These are phyloP conservation scores for Tylopilus sp. DNA, from an alignment of 768 basidiomycete species.

Conservation along the genomic window DNA sequence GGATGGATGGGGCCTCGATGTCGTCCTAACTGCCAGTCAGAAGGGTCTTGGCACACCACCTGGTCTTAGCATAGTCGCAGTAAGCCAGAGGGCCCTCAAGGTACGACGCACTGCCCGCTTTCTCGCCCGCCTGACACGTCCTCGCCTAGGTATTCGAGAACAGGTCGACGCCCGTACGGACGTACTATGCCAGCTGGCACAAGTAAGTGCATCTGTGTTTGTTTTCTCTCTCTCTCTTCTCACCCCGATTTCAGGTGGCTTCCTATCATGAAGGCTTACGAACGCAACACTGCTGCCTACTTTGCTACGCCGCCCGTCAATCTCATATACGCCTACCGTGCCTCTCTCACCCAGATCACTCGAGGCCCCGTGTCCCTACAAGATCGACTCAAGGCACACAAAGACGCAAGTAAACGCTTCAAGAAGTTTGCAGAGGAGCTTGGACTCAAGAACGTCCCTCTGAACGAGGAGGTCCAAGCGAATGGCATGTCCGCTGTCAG, in stretches of 20 bases:
- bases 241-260: conserved; percentile 57
- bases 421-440: conserved; percentile 62
- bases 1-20: conserved; percentile 91
- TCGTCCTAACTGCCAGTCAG: conserved; percentile 82
- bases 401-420: conserved; percentile 60
- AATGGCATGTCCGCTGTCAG: conserved; percentile 93
- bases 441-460: conserved; percentile 73
- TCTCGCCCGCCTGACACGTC: not conserved
- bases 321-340: conserved; percentile 86
- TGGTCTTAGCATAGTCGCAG: conserved; percentile 83
- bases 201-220: conserved; percentile 42
- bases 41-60: conserved; percentile 94
- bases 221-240: not conserved
- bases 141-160: conserved; percentile 9
- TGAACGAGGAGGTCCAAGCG: conserved; percentile 60
- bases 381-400: conserved; percentile 77
- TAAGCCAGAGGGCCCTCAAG: conserved; percentile 74
- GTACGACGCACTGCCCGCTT: conserved; percentile 28
- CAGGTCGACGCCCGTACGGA: conserved; percentile 49
- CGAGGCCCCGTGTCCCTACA: conserved; percentile 59
- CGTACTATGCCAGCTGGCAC: conserved; percentile 91
- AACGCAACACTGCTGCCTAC: conserved; percentile 75
- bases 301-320: conserved; percentile 97
- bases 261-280: conserved; percentile 93
- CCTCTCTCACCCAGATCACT: conserved; percentile 74